A percentile compares a stretch with the other conserved stretches of the same genome.
Conservation (phyloP, 805 yeast genomes). For the Huiozyma naganishii region DNA sequence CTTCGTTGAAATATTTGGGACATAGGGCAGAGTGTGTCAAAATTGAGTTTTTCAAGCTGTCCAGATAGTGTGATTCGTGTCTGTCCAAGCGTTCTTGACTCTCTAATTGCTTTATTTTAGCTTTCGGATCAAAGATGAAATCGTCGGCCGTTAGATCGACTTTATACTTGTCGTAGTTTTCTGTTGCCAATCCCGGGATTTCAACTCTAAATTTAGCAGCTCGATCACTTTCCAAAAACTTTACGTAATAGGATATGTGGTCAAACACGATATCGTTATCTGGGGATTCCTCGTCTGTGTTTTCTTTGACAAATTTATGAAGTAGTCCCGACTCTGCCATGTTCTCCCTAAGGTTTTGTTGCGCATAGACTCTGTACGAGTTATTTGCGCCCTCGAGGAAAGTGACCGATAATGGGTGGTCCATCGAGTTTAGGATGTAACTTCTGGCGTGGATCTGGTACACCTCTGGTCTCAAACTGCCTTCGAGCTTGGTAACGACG, state of each 20-base stretch:
- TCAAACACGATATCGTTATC: conserved; percentile 11
- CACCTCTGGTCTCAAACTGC: conserved; percentile 25
- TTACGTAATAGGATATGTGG: conserved; percentile 10
- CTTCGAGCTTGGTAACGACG: conserved; percentile 9
- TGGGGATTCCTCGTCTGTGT: not conserved
- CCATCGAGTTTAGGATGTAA: conserved; percentile 10
- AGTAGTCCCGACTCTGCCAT: conserved; percentile 17
- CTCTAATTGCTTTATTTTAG: conserved; percentile 19
- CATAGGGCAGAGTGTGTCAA: conserved; percentile 24
- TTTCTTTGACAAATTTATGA: conserved; percentile 2
- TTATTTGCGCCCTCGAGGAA: conserved; percentile 12
- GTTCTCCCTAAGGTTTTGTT: conserved; percentile 8
- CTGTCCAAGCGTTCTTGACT: conserved; percentile 11
- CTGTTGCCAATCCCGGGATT: conserved; percentile 8
- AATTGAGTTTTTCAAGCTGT: conserved; percentile 28
- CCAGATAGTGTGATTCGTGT: conserved; percentile 25
- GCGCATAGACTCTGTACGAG: conserved; percentile 13
- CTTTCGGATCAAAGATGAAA: conserved; percentile 20
- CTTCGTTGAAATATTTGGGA: conserved; percentile 31
- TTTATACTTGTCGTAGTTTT: conserved; percentile 7
- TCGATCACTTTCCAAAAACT: conserved; percentile 8
- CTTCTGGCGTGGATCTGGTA: conserved; percentile 23
- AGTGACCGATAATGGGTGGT: conserved; percentile 21
- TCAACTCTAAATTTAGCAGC: conserved; percentile 7
- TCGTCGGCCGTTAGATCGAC: conserved; percentile 14